A percentile compares a stretch with the other conserved stretches of the same genome.
phyloP scores from a whole-genome alignment of 2,329 filamentous ascomycete species.

The Arachnomyces sp. region DNA sequence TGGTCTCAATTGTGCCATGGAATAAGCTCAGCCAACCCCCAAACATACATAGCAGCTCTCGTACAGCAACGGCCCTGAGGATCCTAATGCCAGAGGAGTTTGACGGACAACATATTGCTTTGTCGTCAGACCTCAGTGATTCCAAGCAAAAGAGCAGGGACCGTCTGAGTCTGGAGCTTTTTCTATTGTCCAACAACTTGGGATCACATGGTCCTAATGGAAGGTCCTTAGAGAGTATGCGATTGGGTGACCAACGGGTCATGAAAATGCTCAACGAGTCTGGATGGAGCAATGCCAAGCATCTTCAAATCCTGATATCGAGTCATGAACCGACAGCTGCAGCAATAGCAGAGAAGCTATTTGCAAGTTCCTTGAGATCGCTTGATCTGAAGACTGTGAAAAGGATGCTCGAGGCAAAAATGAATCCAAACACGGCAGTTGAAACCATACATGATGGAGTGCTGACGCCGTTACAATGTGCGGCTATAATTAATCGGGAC shows the following conservation, averaged over 20 bases:
- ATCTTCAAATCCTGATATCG: slow-evolving; percentile 6
- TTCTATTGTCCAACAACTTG: slow-evolving; percentile 12
- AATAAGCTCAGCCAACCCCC: slow-evolving; percentile 4
- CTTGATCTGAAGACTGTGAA: slow-evolving; percentile 4
- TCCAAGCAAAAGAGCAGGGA: slow-evolving; percentile 2
- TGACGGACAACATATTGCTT: slow-evolving; percentile 6
- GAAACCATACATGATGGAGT: not conserved
- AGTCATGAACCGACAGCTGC: slow-evolving; percentile 12
- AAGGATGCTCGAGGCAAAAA: slow-evolving; percentile 4
- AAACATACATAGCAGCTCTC: slow-evolving; percentile 9
- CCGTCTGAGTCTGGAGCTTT: slow-evolving; percentile 3
- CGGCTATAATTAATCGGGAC: not conserved
- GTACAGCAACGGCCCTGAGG: slow-evolving; percentile 9
- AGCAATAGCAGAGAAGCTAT: slow-evolving; percentile 12
- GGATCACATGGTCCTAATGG: slow-evolving; percentile 1
- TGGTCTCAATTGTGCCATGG: slow-evolving; percentile 12
- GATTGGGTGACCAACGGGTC: slow-evolving; percentile 1
- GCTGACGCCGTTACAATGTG: not conserved
- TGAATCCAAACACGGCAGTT: slow-evolving; percentile 4
- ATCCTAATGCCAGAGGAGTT: slow-evolving; percentile 14
- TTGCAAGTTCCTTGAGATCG: slow-evolving; percentile 9
- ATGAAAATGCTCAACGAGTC: slow-evolving; percentile 4
- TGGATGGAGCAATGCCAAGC: slow-evolving; percentile 4
- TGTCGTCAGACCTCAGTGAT: slow-evolving; percentile 1
- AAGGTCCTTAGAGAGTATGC: not conserved